Conservation (phyloP, 139 green algal genomes). For the Coccomyxa sp. region DNA sequence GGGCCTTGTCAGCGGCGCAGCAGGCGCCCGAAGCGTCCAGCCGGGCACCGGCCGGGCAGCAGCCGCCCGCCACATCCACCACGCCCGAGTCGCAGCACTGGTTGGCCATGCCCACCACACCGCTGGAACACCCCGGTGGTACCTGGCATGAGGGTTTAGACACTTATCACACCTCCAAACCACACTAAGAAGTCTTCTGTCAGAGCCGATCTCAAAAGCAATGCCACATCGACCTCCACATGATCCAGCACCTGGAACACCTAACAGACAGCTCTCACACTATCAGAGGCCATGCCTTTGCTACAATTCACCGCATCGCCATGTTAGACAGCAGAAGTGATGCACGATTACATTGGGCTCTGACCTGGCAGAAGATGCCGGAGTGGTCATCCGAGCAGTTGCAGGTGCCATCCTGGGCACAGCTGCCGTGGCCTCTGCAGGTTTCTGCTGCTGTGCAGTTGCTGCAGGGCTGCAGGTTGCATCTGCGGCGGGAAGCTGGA, state of each 20-base stretch:
- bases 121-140: slow-evolving; percentile 12
- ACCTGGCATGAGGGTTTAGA: no score
- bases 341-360: no score
- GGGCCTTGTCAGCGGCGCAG: slow-evolving; percentile 14
- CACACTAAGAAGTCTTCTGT: no score
- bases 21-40: slow-evolving; percentile 31
- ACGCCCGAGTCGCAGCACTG: slow-evolving; percentile 33
- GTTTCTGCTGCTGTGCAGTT: not conserved
- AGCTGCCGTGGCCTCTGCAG: slow-evolving; percentile 31
- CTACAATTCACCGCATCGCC: no score
- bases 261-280: no score
- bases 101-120: slow-evolving; percentile 18
- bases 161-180: no score
- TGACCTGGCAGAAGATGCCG: slow-evolving; percentile 32
- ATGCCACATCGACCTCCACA: no score
- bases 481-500: slow-evolving; percentile 5
- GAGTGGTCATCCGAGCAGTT: slow-evolving; percentile 13
- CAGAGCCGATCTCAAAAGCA: no score
- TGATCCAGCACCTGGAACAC: no score
- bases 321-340: no score
- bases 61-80: slow-evolving; percentile 15
- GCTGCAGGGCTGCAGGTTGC: slow-evolving; percentile 34
- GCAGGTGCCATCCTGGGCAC: slow-evolving; percentile 17
- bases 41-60: slow-evolving; percentile 18
- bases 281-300: no score